Evolutionary conservation across 768 basidiomycete genomes (phyloP).

Genomic region (Sistotremastrum suecicum): DNA sequence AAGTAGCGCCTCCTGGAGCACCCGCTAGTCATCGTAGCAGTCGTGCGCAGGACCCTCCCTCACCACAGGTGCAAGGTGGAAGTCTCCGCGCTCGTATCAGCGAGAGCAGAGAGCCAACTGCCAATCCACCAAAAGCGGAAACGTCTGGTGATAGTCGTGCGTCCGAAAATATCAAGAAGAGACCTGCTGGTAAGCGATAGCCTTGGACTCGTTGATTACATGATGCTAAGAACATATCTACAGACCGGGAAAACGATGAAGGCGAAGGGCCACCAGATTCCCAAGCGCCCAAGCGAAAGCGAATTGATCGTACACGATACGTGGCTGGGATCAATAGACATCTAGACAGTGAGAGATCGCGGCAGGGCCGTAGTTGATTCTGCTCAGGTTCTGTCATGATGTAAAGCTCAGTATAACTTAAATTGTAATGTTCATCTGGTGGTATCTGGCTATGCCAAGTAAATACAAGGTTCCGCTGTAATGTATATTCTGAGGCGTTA

Average conservation of each 20-base stretch:
- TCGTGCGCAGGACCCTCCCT: slow-evolving; percentile 5
- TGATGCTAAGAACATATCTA: slow-evolving; percentile 1
- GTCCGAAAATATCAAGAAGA: not conserved
- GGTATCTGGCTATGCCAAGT: no score
- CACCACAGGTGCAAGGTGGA: slow-evolving; percentile 1
- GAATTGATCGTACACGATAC: slow-evolving; percentile 40
- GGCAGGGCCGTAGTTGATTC: no score
- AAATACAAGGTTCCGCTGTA: no score
- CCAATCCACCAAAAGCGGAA: not conserved
- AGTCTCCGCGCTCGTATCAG: slow-evolving; percentile 46
- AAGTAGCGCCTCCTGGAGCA: slow-evolving; percentile 9
- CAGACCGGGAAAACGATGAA: slow-evolving; percentile 54
- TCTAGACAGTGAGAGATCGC: no score
- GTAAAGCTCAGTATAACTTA: no score
- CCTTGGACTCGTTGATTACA: not conserved
- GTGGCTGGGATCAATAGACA: slow-evolving; percentile 8
- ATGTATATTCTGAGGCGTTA: no score
- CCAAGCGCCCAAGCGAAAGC: slow-evolving; percentile 44
- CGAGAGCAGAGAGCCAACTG: slow-evolving; percentile 33
- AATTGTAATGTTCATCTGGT: no score
- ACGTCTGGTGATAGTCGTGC: slow-evolving; percentile 38
- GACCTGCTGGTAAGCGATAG: not conserved
- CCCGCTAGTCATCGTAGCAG: slow-evolving; percentile 12
- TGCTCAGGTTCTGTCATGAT: no score
- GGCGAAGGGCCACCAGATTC: slow-evolving; percentile 22